Conservation (phyloP, 192 early-diverging fungal genomes). For the Podila clonocystis region DNA sequence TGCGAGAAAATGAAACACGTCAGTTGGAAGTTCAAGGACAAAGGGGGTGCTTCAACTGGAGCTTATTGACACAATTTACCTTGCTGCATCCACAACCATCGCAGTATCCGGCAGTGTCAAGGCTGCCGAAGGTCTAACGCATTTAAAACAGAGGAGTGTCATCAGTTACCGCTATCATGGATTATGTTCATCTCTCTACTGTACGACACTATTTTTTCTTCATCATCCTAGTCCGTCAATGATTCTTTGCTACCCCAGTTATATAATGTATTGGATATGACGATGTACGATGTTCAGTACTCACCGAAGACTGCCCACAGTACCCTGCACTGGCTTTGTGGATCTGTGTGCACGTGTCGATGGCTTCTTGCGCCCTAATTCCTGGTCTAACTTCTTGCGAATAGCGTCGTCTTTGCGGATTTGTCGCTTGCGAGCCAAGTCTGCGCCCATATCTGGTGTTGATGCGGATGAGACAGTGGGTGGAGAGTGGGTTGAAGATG, state of each 20-base stretch:
- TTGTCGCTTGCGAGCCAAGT: constrained; percentile 42
- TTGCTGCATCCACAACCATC: constrained; percentile 6
- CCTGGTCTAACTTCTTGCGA: constrained; percentile 76
- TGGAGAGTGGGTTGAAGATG: not conserved
- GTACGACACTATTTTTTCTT: not conserved
- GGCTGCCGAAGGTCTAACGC: constrained; percentile 5
- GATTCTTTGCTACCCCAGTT: no score
- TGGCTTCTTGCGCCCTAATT: constrained; percentile 54
- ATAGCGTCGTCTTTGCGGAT: constrained; percentile 64
- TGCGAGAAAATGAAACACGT: constrained; percentile 3
- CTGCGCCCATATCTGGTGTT: not conserved
- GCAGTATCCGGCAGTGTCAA: constrained; percentile 2
- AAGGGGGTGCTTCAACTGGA: not conserved
- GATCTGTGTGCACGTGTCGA: constrained; percentile 25
- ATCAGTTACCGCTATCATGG: not conserved
- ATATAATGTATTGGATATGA: not conserved
- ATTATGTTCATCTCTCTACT: no score
- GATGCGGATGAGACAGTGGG: not conserved
- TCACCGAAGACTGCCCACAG: constrained; percentile 49
- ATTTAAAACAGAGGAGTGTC: not conserved
- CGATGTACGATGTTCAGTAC: not conserved
- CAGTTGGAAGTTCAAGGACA: not conserved
- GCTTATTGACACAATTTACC: constrained; percentile 66
- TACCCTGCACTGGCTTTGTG: constrained; percentile 47
- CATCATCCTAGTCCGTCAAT: constrained; percentile 59